Percentiles rank a stretch among this genome's conserved stretches.
These are phyloP conservation scores for Magnolia officinalis DNA, from an alignment of 164 flowering plant species.

Conservation along the genomic window DNA sequence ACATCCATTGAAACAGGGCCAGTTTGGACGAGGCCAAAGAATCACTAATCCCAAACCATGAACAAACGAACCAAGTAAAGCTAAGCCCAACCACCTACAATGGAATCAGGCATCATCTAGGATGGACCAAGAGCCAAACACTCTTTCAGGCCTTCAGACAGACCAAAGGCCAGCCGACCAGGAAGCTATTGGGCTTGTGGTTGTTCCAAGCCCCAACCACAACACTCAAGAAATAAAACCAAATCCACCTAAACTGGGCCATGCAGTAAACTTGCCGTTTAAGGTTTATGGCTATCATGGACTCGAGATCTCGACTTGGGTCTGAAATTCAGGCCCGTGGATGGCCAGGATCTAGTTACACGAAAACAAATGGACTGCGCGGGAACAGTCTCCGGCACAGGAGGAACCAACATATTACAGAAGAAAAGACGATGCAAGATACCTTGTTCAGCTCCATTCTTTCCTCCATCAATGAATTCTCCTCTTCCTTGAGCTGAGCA, in stretches of 20 bases:
- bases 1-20: too few species aligned
- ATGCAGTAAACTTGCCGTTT: background rate
- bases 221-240: background rate
- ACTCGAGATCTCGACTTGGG: background rate
- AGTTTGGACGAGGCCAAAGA: too few species aligned
- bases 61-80: too few species aligned
- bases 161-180: background rate
- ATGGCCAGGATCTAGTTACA: too few species aligned
- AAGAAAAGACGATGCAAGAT: background rate
- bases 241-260: background rate
- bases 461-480: slow-evolving; percentile 42
- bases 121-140: too few species aligned
- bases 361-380: background rate
- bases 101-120: too few species aligned
- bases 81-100: too few species aligned
- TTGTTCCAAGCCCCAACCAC: background rate
- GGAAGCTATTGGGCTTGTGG: background rate
- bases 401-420: background rate
- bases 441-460: slow-evolving; percentile 44
- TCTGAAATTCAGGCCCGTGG: too few species aligned
- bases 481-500: slow-evolving; percentile 55
- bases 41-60: too few species aligned
- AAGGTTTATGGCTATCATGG: background rate
- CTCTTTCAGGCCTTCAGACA: background rate
- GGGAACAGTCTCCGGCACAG: background rate